Evolutionary conservation across 139 green algal species (phyloP).

Genomic region (Chlamydomonas sp.): DNA sequence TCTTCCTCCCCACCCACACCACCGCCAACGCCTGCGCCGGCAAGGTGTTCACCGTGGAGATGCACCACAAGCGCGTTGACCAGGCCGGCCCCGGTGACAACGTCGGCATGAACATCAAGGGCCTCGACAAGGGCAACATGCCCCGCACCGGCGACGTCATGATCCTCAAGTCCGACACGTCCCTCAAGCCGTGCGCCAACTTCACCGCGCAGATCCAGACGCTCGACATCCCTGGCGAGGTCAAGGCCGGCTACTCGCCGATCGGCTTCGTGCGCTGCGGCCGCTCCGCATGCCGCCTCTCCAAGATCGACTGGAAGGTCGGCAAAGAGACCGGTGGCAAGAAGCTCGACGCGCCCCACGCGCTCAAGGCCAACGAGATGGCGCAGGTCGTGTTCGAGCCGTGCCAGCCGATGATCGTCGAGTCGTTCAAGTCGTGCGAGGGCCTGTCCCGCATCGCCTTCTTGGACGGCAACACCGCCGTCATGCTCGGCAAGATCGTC

Average conservation of each 20-base stretch:
- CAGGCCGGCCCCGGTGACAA: conserved; percentile 93
- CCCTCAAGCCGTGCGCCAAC: conserved; percentile 67
- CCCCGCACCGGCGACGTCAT: conserved; percentile 83
- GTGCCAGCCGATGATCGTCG: conserved; percentile 77
- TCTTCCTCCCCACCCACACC: conserved; percentile 84
- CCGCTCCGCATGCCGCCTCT: conserved; percentile 77
- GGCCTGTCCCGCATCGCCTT: conserved; percentile 88
- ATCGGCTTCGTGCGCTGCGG: conserved; percentile 88
- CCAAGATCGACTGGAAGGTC: conserved; percentile 82
- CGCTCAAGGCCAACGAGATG: conserved; percentile 91
- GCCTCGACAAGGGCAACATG: conserved; percentile 90
- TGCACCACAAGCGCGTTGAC: conserved; percentile 98
- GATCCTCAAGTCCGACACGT: conserved; percentile 83
- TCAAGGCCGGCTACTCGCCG: conserved; percentile 85
- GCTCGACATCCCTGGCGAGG: conserved; percentile 85
- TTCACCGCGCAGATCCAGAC: conserved; percentile 90
- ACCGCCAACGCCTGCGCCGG: conserved; percentile 77
- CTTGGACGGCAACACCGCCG: conserved; percentile 90
- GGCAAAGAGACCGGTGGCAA: conserved; percentile 93
- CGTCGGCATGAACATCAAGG: conserved; percentile 99
- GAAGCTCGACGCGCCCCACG: conserved; percentile 77
- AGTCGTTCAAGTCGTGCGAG: conserved; percentile 88
- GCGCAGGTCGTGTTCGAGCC: conserved; percentile 80
- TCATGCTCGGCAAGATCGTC: conserved; percentile 95
- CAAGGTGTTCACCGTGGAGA: conserved; percentile 99